These are phyloP conservation scores for Flammula alnicola DNA, from an alignment of 1,284 basidiomycete species.

Conservation along the genomic window DNA sequence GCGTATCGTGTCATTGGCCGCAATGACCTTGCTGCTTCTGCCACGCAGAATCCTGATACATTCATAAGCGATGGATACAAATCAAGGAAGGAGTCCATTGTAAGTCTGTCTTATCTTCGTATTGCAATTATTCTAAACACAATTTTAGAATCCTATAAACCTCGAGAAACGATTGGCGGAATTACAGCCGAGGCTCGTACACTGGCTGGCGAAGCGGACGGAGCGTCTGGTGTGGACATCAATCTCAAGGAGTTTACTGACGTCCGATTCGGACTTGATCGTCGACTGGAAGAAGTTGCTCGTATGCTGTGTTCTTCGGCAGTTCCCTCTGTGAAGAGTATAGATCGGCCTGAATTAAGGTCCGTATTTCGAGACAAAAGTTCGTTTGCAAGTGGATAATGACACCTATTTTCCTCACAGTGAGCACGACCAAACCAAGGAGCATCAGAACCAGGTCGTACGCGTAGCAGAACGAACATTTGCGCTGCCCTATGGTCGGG, in stretches of 20 bases:
- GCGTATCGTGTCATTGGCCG: conserved; percentile 82
- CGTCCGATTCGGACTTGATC: conserved; percentile 86
- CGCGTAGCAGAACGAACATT: conserved; percentile 85
- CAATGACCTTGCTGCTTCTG: conserved; percentile 75
- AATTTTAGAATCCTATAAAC: conserved; percentile 46
- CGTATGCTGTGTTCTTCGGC: conserved; percentile 84
- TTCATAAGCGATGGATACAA: conserved; percentile 57
- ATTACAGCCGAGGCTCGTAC: conserved; percentile 55
- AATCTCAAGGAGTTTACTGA: conserved; percentile 75
- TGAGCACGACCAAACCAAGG: conserved; percentile 79
- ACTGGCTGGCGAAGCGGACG: conserved; percentile 56
- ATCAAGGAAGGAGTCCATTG: conserved; percentile 62
- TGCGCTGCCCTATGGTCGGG: conserved; percentile 84
- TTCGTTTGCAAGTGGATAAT: not conserved
- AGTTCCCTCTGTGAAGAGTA: conserved; percentile 65
- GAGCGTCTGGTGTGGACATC: conserved; percentile 71
- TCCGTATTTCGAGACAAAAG: conserved; percentile 49
- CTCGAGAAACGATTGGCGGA: conserved; percentile 54
- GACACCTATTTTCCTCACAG: conserved; percentile 41
- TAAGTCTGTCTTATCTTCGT: conserved; percentile 37
- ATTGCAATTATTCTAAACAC: not conserved
- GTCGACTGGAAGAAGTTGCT: conserved; percentile 85
- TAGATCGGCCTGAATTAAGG: conserved; percentile 77
- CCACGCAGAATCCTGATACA: conserved; percentile 45
- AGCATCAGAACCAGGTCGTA: conserved; percentile 80